Conservation (phyloP, 2,329 filamentous ascomycete genomes). For the Chaetomium olivaceum region DNA sequence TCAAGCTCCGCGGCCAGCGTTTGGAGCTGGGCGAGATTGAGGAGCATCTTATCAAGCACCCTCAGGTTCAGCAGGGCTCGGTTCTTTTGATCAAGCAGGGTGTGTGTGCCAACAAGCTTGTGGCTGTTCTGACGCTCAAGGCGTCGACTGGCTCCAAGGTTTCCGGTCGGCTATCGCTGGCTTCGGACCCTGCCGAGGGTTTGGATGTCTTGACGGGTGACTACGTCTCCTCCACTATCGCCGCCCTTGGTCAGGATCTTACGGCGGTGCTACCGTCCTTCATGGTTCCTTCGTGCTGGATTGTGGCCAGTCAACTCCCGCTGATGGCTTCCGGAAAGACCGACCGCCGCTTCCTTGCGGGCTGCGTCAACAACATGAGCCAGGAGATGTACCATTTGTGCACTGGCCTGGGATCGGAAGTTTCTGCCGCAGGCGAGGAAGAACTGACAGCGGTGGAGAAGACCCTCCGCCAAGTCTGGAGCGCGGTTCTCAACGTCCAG, state of each 20-base stretch:
- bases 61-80: conserved; percentile 34
- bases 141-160: neutral
- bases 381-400: conserved; percentile 32
- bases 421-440: conserved; percentile 36
- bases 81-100: conserved; percentile 17
- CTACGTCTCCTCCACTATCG: neutral
- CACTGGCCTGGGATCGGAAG: conserved; percentile 31
- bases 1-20: conserved; percentile 34
- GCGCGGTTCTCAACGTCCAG: neutral
- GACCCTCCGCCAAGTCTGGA: conserved; percentile 29
- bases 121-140: conserved; percentile 14
- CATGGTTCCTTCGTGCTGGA: conserved; percentile 34
- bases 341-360: conserved; percentile 30
- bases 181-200: neutral
- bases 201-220: conserved; percentile 1
- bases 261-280: conserved; percentile 21
- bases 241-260: conserved; percentile 13
- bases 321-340: conserved; percentile 34
- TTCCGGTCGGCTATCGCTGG: neutral
- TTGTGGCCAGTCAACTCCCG: conserved; percentile 34
- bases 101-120: conserved; percentile 14
- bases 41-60: conserved; percentile 38
- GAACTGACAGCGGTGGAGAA: conserved; percentile 38
- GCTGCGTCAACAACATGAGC: conserved; percentile 47
- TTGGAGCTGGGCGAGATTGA: conserved; percentile 46